phyloP scores from a whole-genome alignment of 2,329 filamentous ascomycete genomes.

The Scytalidium sp. region DNA sequence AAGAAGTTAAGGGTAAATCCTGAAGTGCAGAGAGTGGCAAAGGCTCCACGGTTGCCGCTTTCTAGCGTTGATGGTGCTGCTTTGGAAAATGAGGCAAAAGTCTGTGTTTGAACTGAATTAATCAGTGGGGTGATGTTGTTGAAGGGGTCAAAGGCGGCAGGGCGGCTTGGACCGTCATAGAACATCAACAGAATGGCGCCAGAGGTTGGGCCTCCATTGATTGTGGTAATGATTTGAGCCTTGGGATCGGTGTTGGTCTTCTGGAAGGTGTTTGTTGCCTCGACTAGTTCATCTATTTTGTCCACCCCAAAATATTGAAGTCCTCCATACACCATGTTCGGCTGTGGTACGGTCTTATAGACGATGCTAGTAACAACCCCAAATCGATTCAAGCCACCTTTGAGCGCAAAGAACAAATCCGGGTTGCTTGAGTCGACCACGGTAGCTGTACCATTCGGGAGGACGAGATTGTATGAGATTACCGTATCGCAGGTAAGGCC shows the following conservation, averaged over 20 bases:
- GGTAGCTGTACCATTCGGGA: conserved; percentile 25
- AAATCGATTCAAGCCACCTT: conserved; percentile 18
- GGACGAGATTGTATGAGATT: conserved; percentile 18
- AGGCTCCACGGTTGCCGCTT: conserved; percentile 21
- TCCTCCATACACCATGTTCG: conserved; percentile 15
- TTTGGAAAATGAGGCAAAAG: conserved; percentile 13
- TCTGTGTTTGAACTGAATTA: too few species aligned
- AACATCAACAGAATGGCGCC: conserved; percentile 20
- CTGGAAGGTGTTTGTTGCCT: conserved; percentile 23
- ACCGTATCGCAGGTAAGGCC: conserved; percentile 32
- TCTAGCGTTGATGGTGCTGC: conserved; percentile 15
- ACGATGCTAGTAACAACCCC: conserved; percentile 28
- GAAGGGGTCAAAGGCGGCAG: conserved; percentile 19
- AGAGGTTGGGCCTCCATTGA: conserved; percentile 15
- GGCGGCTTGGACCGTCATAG: conserved; percentile 26
- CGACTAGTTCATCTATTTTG: conserved; percentile 17
- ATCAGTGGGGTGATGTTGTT: conserved; percentile 13
- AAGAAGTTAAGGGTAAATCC: conserved; percentile 19
- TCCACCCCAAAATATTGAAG: conserved; percentile 25
- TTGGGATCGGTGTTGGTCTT: conserved; percentile 23
- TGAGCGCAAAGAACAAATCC: conserved; percentile 31
- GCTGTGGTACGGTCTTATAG: conserved; percentile 31
- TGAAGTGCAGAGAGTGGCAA: conserved; percentile 25
- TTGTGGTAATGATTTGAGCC: conserved; percentile 25
- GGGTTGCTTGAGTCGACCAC: conserved; percentile 24